These are phyloP conservation scores for Choanephora cucurbitarum DNA, from an alignment of 371 early-diverging fungal species.

Conservation along the genomic window DNA sequence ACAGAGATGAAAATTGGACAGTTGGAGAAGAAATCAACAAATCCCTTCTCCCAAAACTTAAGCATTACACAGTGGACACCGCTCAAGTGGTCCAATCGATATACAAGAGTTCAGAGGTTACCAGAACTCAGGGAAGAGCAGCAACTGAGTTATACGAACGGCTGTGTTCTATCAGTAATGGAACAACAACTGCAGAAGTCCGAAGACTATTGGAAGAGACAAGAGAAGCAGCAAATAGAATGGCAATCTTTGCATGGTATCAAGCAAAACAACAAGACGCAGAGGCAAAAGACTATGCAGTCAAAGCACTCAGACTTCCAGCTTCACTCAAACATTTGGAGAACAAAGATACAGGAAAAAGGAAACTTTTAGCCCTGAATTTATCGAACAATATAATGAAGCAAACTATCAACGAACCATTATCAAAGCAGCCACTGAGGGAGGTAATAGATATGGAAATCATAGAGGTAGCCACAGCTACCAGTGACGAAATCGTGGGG, in stretches of 20 bases:
- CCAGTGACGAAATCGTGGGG: conserved; percentile 5
- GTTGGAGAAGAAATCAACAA: conserved; percentile 16
- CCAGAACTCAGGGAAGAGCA: conserved; percentile 1
- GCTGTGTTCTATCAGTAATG: neutral
- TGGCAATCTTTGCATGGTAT: neutral
- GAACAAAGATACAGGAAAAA: conserved; percentile 3
- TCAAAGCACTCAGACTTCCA: conserved; percentile 13
- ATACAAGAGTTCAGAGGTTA: conserved; percentile 15
- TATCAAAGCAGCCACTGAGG: neutral
- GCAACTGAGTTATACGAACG: conserved; percentile 10
- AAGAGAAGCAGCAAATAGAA: conserved; percentile 3
- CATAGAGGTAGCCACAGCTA: neutral
- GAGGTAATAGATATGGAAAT: conserved; percentile 3
- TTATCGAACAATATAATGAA: conserved; percentile 8
- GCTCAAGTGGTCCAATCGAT: conserved; percentile 8
- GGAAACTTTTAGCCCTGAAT: conserved; percentile 5
- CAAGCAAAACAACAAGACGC: conserved; percentile 9
- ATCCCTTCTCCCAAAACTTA: conserved; percentile 13
- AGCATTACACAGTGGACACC: conserved; percentile 10
- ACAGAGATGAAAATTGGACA: conserved; percentile 13
- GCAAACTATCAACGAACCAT: conserved; percentile 11
- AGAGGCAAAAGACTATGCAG: conserved; percentile 11
- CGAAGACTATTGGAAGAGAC: neutral
- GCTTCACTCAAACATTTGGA: conserved; percentile 20
- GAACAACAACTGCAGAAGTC: conserved; percentile 1